Evolutionary conservation across 139 green algal genomes (phyloP), one percentile per base, ranked within the genome.

Genomic region (Penium margaritaceum): DNA sequence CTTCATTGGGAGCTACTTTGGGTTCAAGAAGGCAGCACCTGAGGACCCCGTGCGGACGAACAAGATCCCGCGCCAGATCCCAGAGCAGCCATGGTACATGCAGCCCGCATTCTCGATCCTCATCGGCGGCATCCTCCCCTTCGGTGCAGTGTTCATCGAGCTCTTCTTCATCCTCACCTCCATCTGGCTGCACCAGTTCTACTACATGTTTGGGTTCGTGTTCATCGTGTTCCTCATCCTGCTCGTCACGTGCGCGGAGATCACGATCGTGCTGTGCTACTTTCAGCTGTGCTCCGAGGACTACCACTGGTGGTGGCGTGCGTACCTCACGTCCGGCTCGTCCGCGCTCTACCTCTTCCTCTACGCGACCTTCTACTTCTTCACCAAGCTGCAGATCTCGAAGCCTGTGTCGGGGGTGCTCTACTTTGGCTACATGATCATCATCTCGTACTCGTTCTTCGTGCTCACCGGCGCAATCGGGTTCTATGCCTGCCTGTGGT

Each of bases 81-180:
- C 94, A 0, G 88, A 96, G 74, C 93, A 98, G 87, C 89, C 92
- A 2, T 97, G 89, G 90, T 98, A 97, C 86, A 96, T 97, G 93
- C 83, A 92, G 74, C 88, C 89, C 0, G 51, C 90, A 47, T 94
- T 97, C 76, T 91, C 85, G 29, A 87, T 95, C 53, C 72, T 98
- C 7, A 86, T 98, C 61, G 94, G 91, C 19, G 94, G 94, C 64
- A 91, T 99, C 67, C 87, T 99, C 78, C 94, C 94, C 2, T 99
- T 99, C 81, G 94, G 94, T 39, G 94, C 94, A 1, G 94, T 99
- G 17, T 99, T 99, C 89, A 99, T 99, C 64, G 94, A 98, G 85
- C 89, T 98, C 17, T 98, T 98, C 84, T 99, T 98, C 88, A 97
- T 98, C 84, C 88, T 99, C 17, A 96, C 92, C 3, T 96, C 88